Evolutionary conservation across 2,329 filamentous ascomycete species (phyloP).

Genomic region (Xylariaceae sp.): DNA sequence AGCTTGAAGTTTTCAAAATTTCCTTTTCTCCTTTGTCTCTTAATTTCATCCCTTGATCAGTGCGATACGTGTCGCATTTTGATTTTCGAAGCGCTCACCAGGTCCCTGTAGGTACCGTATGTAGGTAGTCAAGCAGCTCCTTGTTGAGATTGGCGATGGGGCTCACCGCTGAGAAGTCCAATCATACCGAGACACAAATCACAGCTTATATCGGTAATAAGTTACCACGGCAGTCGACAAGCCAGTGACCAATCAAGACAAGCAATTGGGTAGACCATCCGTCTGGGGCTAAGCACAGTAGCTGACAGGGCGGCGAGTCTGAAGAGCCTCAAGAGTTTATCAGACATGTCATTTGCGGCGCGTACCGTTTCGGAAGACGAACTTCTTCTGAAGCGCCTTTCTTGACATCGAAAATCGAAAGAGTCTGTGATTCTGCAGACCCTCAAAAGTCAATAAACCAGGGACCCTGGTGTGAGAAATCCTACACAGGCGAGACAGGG

Average conservation of each 20-base stretch:
- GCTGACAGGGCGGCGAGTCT: no score
- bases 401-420: slow-evolving; percentile 1
- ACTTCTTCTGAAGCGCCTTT: slow-evolving; percentile 5
- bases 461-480: not conserved
- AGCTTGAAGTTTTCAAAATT: no score
- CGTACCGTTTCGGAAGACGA: no score
- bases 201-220: slow-evolving; percentile 9
- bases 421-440: slow-evolving; percentile 3
- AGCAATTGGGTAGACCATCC: slow-evolving; percentile 10
- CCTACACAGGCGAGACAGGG: no score
- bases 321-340: no score
- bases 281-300: not conserved
- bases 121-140: not conserved
- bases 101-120: no score
- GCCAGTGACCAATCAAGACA: slow-evolving; percentile 5
- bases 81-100: no score
- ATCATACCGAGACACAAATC: slow-evolving; percentile 24
- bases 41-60: no score
- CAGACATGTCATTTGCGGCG: no score
- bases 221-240: slow-evolving; percentile 8
- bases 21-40: no score
- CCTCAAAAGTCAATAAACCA: slow-evolving; percentile 6
- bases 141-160: slow-evolving; percentile 22
- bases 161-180: slow-evolving; percentile 19
- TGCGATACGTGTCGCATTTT: no score